Evolutionary conservation across 2,329 filamentous ascomycete genomes (phyloP), one percentile per base, ranked within the genome.

Genomic region (Colletotrichum destructivum): DNA sequence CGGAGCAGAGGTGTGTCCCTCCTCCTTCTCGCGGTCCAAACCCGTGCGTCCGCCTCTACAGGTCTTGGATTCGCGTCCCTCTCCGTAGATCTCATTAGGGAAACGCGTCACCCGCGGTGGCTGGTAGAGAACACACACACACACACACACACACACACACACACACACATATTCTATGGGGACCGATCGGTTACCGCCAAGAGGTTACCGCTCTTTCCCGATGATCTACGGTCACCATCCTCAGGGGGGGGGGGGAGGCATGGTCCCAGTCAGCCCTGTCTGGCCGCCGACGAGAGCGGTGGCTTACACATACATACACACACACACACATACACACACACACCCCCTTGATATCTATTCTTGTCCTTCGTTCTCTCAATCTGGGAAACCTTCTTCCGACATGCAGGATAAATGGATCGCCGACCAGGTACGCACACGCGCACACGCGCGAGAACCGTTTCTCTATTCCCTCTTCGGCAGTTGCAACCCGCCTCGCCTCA

Each of bases 191-290:
- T 26, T 26, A 2, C 26, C n/a, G 46, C 60, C 60, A 62, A 62
- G 35, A 18, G 46, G 13, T 31, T 51, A 62, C 46, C 60, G 60
- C 46, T 18, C 46, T 42, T 62, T 23, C n/a, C 31, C 42, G n/a
- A 21, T 38, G 60, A 52, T 62, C 60, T 62, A 62, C 60, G 15
- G 60, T 26, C 13, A 40, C 8, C 46, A 15, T 23, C n/a, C 13
- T 31, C 15, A n/a, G n/a, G n/a, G n/a, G n/a, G n/a, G 13, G 11
- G 31, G 31, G 31, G n/a, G 21, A 31, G 31, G 40, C 40, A n/a
- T 60, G 40, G 56, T 46, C 4, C 46, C 13, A 51, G 35, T 52
- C 46, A 62, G 60, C 59, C 59, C 18, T 51, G 59, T n/a, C 59
- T 35, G 49, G 44, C 31, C 54, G 15, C 52, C 26, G 38, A 16